These are phyloP conservation scores for Talaromyces sp. DNA, from an alignment of 2,329 filamentous ascomycete genomes.

Conservation along the genomic window DNA sequence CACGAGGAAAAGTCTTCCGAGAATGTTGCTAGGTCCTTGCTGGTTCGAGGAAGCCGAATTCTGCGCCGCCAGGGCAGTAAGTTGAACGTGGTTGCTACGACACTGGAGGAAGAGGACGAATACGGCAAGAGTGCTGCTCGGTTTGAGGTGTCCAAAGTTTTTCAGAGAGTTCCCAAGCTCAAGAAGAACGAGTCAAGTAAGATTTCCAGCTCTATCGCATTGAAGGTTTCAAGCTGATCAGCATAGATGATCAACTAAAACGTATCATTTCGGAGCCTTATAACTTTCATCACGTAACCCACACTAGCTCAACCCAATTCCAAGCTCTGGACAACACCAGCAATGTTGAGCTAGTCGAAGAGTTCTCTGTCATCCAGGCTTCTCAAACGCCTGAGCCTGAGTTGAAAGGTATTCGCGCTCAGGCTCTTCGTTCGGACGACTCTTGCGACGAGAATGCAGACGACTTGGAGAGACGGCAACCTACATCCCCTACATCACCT, in stretches of 20 bases:
- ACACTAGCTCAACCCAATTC: slow-evolving; percentile 57
- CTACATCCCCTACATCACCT: slow-evolving; percentile 20
- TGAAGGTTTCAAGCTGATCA: slow-evolving; percentile 6
- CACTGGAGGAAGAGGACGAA: slow-evolving; percentile 43
- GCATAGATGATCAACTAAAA: slow-evolving; percentile 45
- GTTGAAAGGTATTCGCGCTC: slow-evolving; percentile 54
- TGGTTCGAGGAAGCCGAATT: slow-evolving; percentile 48
- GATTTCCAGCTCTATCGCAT: slow-evolving; percentile 23
- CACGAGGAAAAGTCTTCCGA: slow-evolving; percentile 38
- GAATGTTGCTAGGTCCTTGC: slow-evolving; percentile 40
- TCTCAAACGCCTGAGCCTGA: slow-evolving; percentile 51
- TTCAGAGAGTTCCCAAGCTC: slow-evolving; percentile 30
- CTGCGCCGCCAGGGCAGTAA: slow-evolving; percentile 49
- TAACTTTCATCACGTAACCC: slow-evolving; percentile 64
- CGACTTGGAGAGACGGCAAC: slow-evolving; percentile 15
- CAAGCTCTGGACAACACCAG: slow-evolving; percentile 52
- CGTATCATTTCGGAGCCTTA: slow-evolving; percentile 60
- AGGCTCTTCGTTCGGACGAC: slow-evolving; percentile 43
- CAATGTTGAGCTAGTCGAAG: slow-evolving; percentile 52
- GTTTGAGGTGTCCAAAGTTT: slow-evolving; percentile 34
- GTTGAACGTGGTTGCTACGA: slow-evolving; percentile 43
- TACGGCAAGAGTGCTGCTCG: slow-evolving; percentile 32
- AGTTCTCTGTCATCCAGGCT: slow-evolving; percentile 55
- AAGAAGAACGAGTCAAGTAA: slow-evolving; percentile 39
- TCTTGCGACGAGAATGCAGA: slow-evolving; percentile 12